Conservation (phyloP, 2,329 filamentous ascomycete genomes). For the Exophiala spinifera region DNA sequence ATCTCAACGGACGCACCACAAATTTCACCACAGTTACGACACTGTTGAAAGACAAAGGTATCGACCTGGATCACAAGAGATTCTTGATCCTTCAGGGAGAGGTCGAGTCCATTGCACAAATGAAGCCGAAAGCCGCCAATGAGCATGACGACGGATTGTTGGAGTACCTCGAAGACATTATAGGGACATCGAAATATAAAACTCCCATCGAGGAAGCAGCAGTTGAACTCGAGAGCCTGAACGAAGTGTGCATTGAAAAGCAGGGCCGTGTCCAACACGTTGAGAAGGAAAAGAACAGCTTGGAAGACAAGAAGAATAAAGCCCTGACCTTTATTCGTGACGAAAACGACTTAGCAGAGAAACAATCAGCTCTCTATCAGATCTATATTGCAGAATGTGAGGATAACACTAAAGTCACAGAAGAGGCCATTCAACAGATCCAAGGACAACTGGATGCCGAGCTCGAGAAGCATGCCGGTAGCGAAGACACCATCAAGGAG, state of each 20-base stretch:
- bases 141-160: slow-evolving; percentile 95
- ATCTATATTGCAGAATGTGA: slow-evolving; percentile 84
- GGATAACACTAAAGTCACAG: slow-evolving; percentile 82
- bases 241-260: slow-evolving; percentile 94
- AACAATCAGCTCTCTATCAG: slow-evolving; percentile 90
- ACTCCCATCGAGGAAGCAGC: slow-evolving; percentile 92
- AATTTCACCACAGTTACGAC: slow-evolving; percentile 91
- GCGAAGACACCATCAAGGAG: slow-evolving; percentile 83
- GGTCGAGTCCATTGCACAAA: slow-evolving; percentile 97
- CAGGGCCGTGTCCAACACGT: slow-evolving; percentile 93
- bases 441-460: slow-evolving; percentile 82
- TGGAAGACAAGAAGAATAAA: slow-evolving; percentile 96
- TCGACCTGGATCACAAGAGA: slow-evolving; percentile 96
- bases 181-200: slow-evolving; percentile 98
- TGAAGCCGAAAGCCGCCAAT: slow-evolving; percentile 93
- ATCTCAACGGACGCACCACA: slow-evolving; percentile 85
- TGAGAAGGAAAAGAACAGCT: slow-evolving; percentile 88
- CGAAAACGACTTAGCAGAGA: slow-evolving; percentile 86
- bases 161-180: slow-evolving; percentile 97
- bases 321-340: slow-evolving; percentile 84
- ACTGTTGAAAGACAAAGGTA: slow-evolving; percentile 78
- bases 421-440: slow-evolving; percentile 88
- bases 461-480: slow-evolving; percentile 85
- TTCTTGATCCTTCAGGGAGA: slow-evolving; percentile 97
- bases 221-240: slow-evolving; percentile 82